Evolutionary conservation across 106 monocot species (phyloP), one percentile per base, ranked within the genome.

Genomic region (Vanilla planifolia): DNA sequence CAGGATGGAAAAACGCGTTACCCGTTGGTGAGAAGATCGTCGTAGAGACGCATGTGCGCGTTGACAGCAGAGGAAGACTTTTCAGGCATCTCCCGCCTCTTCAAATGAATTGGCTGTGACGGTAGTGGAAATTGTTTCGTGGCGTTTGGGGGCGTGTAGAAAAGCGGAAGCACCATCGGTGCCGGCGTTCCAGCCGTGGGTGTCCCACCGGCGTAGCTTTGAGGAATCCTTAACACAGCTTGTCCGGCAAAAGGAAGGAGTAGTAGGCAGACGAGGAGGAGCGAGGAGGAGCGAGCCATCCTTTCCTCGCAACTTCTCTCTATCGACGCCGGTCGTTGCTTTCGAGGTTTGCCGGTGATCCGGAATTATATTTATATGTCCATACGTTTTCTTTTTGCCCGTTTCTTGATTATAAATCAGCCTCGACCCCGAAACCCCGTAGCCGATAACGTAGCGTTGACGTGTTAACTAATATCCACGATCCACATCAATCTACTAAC

Each of bases 21-120:
- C 87, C 87, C 87, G 73, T 82, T 82, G 36, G 76, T 79, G 68
- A 88, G 87, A 23, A 88, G 87, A 74, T 82, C 79, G 62, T 88
- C 87, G 59, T 82, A 55, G 62, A 88, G 87, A 19, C 79, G 37
- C 87, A 82, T 88, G 24, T 64, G 72, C 19, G 87, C 82, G 62
- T 62, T 70, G 46, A 32, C 16, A 8, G 22, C 48, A 48, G 37
- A 41, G 26, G 32, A 44, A 48, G 37, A 41, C 37, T 22, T 43
- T 14, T 43, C 40, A 9, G 40, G 61, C 9, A 61, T 61, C 1
- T 43, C 26, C 21, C 70, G 70, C 27, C 62, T 50, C 30, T 33
- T n/a, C 52, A 28, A 33, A 35, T 29, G 51, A 25, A 29, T 33
- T n/a, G 27, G n/a, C 16, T 26, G 51, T 23, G 40, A 43, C 6